Evolutionary conservation across 2,329 filamentous ascomycete genomes (phyloP).

Genomic region (Lanzia echinophila): DNA sequence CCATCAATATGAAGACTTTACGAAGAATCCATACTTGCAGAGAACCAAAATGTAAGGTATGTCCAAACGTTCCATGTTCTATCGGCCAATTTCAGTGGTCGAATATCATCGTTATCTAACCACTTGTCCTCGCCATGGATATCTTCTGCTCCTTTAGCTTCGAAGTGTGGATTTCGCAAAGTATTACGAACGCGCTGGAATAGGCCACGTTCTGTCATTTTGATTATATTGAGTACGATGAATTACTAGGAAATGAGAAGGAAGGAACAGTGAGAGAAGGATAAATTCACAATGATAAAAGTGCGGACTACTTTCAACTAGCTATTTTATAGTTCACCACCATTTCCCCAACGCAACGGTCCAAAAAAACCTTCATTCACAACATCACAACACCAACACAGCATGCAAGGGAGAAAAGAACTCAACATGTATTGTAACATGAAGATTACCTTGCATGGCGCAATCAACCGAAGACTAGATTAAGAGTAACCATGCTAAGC

Average conservation of each 20-base stretch:
- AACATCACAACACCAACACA: neutral
- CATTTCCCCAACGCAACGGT: neutral
- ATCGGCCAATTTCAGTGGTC: conserved; percentile 34
- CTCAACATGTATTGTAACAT: neutral
- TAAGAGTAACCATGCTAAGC: neutral
- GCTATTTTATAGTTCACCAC: neutral
- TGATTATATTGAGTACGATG: neutral
- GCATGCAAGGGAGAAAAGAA: neutral
- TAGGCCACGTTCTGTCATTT: neutral
- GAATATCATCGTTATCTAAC: conserved; percentile 37
- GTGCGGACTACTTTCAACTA: neutral
- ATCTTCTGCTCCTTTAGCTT: conserved; percentile 19
- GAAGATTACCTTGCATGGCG: neutral
- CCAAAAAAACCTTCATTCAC: neutral
- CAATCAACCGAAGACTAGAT: neutral
- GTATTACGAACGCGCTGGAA: neutral
- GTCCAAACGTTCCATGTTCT: conserved; percentile 37
- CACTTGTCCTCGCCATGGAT: conserved; percentile 27
- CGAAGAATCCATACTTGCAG: conserved; percentile 1
- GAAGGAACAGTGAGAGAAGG: neutral
- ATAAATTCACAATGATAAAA: neutral
- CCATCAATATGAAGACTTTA: no score
- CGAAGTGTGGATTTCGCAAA: conserved; percentile 14
- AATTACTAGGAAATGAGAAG: neutral
- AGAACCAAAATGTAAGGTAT: conserved; percentile 27